phyloP scores from a whole-genome alignment of 345 rosid species.

The Citrus inodora region DNA sequence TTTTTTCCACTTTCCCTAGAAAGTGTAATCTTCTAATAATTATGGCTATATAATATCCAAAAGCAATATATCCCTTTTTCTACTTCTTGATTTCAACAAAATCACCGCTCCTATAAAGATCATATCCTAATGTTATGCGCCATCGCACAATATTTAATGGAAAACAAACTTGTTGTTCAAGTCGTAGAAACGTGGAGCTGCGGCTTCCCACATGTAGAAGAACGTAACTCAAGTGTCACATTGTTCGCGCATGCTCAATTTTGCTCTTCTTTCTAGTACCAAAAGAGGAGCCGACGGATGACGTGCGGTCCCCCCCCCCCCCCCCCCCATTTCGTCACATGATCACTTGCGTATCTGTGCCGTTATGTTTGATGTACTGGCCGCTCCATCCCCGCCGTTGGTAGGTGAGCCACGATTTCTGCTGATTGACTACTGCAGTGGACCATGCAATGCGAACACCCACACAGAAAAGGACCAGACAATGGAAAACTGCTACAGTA shows the following conservation, averaged over 20 bases:
- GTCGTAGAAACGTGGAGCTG: not conserved
- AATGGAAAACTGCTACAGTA: not conserved
- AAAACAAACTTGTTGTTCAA: not conserved
- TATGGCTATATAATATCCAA: not conserved
- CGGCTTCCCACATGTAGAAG: conserved; percentile 11
- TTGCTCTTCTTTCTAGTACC: not conserved
- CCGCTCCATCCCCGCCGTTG: not conserved
- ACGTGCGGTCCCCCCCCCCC: conserved; percentile 15
- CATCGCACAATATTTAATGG: not conserved
- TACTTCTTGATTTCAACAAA: conserved; percentile 3
- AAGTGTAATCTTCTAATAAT: not conserved
- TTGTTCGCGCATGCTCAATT: not conserved
- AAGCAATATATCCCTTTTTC: not conserved
- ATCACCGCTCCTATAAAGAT: not conserved
- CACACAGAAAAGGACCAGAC: conserved; percentile 2
- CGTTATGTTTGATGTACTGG: not conserved
- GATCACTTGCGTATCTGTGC: not conserved
- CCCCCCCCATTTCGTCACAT: not conserved
- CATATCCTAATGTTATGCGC: not conserved
- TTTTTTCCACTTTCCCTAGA: not conserved
- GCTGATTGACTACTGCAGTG: not conserved
- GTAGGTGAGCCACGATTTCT: not conserved
- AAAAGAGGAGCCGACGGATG: not conserved
- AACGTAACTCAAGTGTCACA: not conserved
- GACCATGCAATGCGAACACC: not conserved